These are phyloP conservation scores for Haplosporangium sp. DNA, from an alignment of 371 early-diverging fungal species.

Conservation along the genomic window DNA sequence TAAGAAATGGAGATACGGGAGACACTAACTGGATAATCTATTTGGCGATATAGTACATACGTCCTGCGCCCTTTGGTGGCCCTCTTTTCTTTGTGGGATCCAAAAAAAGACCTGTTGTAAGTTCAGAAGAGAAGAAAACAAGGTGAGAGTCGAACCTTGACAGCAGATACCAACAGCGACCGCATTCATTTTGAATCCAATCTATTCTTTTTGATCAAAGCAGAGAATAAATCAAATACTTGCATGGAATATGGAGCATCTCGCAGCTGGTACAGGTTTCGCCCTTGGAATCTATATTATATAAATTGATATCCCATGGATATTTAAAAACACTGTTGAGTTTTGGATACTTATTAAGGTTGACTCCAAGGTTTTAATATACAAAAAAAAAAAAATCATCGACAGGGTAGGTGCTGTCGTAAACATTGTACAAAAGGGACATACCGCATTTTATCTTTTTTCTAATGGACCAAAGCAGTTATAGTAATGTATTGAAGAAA, in stretches of 20 bases:
- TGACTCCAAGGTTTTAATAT: no score
- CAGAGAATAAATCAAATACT: neutral
- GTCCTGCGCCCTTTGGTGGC: conserved; percentile 54
- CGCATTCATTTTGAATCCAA: neutral
- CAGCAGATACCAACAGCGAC: no score
- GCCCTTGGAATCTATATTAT: conserved; percentile 41
- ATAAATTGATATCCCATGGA: neutral
- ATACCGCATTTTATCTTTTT: conserved; percentile 57
- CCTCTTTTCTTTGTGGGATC: conserved; percentile 55
- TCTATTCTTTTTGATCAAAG: neutral
- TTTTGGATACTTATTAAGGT: neutral
- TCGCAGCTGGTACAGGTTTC: conserved; percentile 53
- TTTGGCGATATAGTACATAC: conserved; percentile 24
- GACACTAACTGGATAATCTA: neutral
- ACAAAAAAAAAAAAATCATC: no score
- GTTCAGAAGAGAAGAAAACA: neutral
- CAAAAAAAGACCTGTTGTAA: conserved; percentile 33
- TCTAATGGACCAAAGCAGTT: conserved; percentile 9
- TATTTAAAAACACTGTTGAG: neutral
- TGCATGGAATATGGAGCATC: conserved; percentile 44
- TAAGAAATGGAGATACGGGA: conserved; percentile 2
- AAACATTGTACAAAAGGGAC: neutral
- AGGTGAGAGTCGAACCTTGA: no score
- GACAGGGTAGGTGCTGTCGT: neutral
- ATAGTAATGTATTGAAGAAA: neutral